phyloP scores from a whole-genome alignment of 495 filamentous ascomycete species.

The Talaromyces adpressus region DNA sequence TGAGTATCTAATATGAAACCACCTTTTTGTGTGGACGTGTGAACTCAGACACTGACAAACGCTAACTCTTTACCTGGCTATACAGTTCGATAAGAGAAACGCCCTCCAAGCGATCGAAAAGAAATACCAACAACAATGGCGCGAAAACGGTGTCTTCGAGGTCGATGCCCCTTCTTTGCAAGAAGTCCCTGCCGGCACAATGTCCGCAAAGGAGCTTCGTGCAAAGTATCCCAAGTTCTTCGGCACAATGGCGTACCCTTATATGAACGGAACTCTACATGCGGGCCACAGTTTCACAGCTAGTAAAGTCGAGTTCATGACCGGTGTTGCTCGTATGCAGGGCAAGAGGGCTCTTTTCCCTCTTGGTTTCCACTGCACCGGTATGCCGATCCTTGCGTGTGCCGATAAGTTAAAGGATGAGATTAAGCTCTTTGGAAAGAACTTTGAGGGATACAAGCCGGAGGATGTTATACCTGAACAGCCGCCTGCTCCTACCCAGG shows the following conservation, averaged over 20 bases:
- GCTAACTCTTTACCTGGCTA: no score
- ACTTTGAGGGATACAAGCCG: slow-evolving; percentile 71
- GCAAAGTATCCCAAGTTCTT: slow-evolving; percentile 85
- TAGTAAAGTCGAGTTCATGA: slow-evolving; percentile 84
- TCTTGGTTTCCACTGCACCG: slow-evolving; percentile 91
- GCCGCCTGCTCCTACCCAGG: slow-evolving; percentile 44
- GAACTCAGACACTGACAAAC: no score
- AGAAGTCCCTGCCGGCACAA: slow-evolving; percentile 66
- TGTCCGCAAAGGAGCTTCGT: slow-evolving; percentile 65
- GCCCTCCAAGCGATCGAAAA: slow-evolving; percentile 55
- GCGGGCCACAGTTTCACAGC: slow-evolving; percentile 87
- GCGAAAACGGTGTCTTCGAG: slow-evolving; percentile 71
- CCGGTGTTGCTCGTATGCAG: slow-evolving; percentile 79
- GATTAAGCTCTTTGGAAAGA: slow-evolving; percentile 77
- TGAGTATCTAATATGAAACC: neutral
- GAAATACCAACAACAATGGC: slow-evolving; percentile 87
- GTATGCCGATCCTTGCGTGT: slow-evolving; percentile 96
- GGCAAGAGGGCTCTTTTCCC: slow-evolving; percentile 83
- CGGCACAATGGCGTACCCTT: slow-evolving; percentile 88
- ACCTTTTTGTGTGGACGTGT: slow-evolving; percentile 10
- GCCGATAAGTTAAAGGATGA: slow-evolving; percentile 92
- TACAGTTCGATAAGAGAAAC: slow-evolving; percentile 87
- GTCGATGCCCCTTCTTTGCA: slow-evolving; percentile 68
- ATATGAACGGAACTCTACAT: slow-evolving; percentile 94
- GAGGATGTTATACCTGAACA: slow-evolving; percentile 43